Evolutionary conservation across 306 rosid genomes (phyloP).

Genomic region (Hippophae gyantsensis): DNA sequence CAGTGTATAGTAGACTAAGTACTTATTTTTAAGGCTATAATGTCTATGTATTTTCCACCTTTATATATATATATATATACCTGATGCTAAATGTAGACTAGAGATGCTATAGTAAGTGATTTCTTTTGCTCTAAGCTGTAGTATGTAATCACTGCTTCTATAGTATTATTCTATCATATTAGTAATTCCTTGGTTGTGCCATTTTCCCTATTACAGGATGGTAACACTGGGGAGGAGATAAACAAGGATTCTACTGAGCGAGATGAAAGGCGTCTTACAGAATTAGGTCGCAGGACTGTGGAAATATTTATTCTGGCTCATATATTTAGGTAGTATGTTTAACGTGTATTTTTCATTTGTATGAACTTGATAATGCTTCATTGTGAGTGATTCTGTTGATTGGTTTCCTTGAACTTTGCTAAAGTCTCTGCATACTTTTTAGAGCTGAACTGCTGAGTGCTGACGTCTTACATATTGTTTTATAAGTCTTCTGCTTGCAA

Average conservation of each 20-base stretch:
- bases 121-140: too few species aligned
- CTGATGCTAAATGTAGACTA: too few species aligned
- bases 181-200: conserved; percentile 3
- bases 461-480: not conserved
- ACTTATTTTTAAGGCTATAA: too few species aligned
- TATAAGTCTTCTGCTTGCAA: too few species aligned
- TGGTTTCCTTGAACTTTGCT: not conserved
- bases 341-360: conserved; percentile 5
- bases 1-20: too few species aligned
- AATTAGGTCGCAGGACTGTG: conserved; percentile 94
- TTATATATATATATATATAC: too few species aligned
- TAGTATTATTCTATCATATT: too few species aligned
- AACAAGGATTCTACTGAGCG: conserved; percentile 91
- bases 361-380: conserved; percentile 7
- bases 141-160: too few species aligned
- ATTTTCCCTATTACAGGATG: conserved; percentile 49
- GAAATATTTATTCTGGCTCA: conserved; percentile 98
- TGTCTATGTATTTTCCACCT: too few species aligned
- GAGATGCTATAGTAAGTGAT: too few species aligned
- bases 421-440: not conserved
- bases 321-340: conserved; percentile 58
- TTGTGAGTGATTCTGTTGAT: not conserved
- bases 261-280: conserved; percentile 93
- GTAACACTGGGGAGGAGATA: conserved; percentile 89
- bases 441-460: not conserved